phyloP scores from a whole-genome alignment of 2,329 filamentous ascomycete genomes.

The Beauveria sp. region DNA sequence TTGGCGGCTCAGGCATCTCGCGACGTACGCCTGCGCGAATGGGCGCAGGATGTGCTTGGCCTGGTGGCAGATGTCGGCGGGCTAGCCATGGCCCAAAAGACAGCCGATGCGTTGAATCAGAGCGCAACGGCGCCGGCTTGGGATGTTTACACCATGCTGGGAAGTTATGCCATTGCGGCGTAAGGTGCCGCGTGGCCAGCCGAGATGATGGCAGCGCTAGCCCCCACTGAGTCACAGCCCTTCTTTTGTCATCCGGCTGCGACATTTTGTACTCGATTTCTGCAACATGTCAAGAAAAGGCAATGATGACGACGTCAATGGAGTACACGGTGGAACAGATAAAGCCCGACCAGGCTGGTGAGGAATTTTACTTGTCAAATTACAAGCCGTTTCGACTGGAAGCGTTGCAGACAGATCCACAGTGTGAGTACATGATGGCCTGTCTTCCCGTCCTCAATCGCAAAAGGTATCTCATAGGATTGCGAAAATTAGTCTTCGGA shows the following conservation, averaged over 20 bases:
- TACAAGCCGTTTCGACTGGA: slow-evolving; percentile 9
- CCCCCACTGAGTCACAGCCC: slow-evolving; percentile 1
- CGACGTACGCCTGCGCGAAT: slow-evolving; percentile 4
- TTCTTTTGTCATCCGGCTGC: neutral
- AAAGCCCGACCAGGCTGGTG: neutral
- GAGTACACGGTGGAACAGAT: slow-evolving; percentile 5
- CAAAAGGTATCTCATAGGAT: too few species aligned
- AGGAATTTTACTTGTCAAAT: neutral
- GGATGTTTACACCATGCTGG: slow-evolving; percentile 19
- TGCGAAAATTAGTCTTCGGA: neutral
- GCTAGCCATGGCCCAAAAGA: slow-evolving; percentile 12
- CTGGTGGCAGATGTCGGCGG: slow-evolving; percentile 16
- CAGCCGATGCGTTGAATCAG: slow-evolving; percentile 11
- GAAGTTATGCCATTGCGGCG: slow-evolving; percentile 20
- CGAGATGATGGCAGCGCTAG: neutral
- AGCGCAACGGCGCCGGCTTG: slow-evolving; percentile 9
- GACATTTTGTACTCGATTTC: neutral
- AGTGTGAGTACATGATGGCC: neutral
- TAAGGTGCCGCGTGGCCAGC: slow-evolving; percentile 1
- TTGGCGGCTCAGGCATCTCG: slow-evolving; percentile 13
- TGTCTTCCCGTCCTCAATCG: too few species aligned
- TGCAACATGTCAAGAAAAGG: neutral
- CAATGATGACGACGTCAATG: neutral
- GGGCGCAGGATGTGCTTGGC: slow-evolving; percentile 13
- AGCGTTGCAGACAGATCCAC: slow-evolving; percentile 3